Base-by-base conservation (phyloP, 805 yeast genomes). In the Cyberlindnera misumaiensis region DNA sequence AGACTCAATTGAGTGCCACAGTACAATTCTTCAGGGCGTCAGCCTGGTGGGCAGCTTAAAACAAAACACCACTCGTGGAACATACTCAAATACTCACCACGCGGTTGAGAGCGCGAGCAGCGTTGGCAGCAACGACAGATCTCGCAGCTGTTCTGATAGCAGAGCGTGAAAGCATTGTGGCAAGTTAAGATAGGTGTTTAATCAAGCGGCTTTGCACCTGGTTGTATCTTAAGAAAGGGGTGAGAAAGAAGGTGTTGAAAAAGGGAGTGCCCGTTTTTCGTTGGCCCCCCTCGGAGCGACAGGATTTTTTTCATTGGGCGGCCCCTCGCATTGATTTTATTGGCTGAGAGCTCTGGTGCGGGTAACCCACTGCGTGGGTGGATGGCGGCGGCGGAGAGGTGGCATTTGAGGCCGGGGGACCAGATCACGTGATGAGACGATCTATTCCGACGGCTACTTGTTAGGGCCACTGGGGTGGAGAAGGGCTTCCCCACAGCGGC, bases 121-220 rank as follows among this genome's bases (percentile, higher is more conserved):
- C 60, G 63, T 70, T 70, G 55, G 70, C 70, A 55, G 73, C 72
- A 62, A 81, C 71, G 61, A 81, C 82, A 62, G 86, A 73, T 73
- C 86, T 83, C 64, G 85, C 75, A 65, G 87, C 87, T 64, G 85
- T 76, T 73, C 89, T 84, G 67, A 82, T 73, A 70, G 79, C 76
- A 67, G 88, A 77, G 77, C 93, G 87, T 64, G 89, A 80, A 73
- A 83, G 82, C 93, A 83, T 83, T 63, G 47, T 45, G 30, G 24
- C 26, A 32, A 28, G 39, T 31, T 28, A 32, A 34, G 30, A 27
- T 27, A 34, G 25, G 8, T 28, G 13, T 8, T 13, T 13, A 13
- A 28, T 13, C 30, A 28, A 28, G 30, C 30, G 30, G 30, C 31
- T 17, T 32, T 12, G 34, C 34, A 32, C 34, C 36, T 34, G 30